A percentile compares a stretch with the other conserved stretches of the same genome.
phyloP scores from a whole-genome alignment of 2,329 filamentous ascomycete genomes.

The Uncinocarpus reesii region DNA sequence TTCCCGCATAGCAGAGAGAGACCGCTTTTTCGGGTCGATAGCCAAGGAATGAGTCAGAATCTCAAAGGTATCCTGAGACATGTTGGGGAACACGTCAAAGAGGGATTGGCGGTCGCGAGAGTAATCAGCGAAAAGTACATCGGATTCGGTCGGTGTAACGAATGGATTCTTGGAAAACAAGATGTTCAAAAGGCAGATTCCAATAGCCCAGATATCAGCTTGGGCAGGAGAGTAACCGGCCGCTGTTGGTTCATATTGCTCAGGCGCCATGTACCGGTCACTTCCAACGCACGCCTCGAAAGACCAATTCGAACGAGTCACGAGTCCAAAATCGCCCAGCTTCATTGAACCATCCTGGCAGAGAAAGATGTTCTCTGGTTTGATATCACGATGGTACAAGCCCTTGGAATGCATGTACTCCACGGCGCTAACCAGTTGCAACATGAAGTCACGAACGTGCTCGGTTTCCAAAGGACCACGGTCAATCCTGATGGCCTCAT shows the following conservation, averaged over 20 bases:
- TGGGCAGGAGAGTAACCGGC: constrained; percentile 84
- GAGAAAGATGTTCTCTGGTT: constrained; percentile 98
- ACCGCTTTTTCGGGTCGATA: constrained; percentile 80
- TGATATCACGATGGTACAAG: constrained; percentile 95
- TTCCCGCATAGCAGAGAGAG: constrained; percentile 64
- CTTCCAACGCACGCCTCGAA: constrained; percentile 90
- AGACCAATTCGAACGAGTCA: constrained; percentile 80
- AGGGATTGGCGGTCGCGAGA: constrained; percentile 86
- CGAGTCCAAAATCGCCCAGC: constrained; percentile 90
- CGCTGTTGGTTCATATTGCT: constrained; percentile 85
- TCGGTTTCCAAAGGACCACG: constrained; percentile 87
- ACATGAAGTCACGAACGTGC: constrained; percentile 94
- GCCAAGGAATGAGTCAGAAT: constrained; percentile 85
- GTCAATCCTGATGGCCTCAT: constrained; percentile 86
- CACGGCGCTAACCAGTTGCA: constrained; percentile 81
- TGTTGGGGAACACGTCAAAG: constrained; percentile 95
- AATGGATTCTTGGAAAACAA: constrained; percentile 96
- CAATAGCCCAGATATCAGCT: constrained; percentile 94
- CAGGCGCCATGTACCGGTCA: constrained; percentile 97
- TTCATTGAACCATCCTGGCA: constrained; percentile 81
- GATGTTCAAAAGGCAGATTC: constrained; percentile 91
- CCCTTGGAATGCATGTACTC: constrained; percentile 83
- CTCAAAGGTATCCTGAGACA: constrained; percentile 97
- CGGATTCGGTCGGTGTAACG: constrained; percentile 76
- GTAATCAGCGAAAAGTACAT: constrained; percentile 88